These are phyloP conservation scores for Silybum marianum DNA, from an alignment of 129 eudicot species.

Conservation along the genomic window DNA sequence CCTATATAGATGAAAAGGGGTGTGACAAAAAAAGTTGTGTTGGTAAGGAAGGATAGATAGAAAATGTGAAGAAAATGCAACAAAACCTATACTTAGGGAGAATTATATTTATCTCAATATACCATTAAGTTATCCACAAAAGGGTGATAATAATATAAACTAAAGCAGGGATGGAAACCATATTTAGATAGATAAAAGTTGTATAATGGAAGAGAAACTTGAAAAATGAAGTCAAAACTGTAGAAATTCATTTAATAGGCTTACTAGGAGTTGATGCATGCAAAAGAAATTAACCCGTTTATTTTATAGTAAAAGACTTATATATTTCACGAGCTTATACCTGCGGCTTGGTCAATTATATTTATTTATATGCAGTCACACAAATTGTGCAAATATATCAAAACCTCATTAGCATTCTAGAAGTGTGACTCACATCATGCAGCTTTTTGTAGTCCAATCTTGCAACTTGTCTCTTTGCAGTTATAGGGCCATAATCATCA, in stretches of 20 bases:
- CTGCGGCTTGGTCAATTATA: background rate
- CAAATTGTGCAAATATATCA: background rate
- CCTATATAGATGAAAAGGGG: conserved; percentile 44
- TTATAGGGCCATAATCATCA: conserved; percentile 40
- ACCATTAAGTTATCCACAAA: background rate
- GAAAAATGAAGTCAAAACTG: background rate
- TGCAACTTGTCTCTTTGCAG: conserved; percentile 59
- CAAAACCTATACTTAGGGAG: background rate
- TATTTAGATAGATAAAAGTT: background rate
- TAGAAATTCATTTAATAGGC: background rate
- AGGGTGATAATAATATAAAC: background rate
- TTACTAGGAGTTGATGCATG: background rate
- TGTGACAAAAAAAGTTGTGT: background rate
- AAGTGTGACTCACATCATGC: conserved; percentile 67
- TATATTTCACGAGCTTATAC: background rate
- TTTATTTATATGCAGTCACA: background rate
- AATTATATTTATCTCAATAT: background rate
- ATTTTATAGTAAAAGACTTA: background rate
- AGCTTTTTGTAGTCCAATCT: conserved; percentile 88
- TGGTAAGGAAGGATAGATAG: background rate
- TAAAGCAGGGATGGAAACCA: background rate
- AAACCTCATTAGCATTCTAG: background rate
- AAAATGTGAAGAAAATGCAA: background rate
- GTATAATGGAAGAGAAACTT: too few relatives aligned
- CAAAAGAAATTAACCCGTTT: background rate